phyloP scores from a whole-genome alignment of 768 basidiomycete genomes.

The Leccinum pellstonianum region DNA sequence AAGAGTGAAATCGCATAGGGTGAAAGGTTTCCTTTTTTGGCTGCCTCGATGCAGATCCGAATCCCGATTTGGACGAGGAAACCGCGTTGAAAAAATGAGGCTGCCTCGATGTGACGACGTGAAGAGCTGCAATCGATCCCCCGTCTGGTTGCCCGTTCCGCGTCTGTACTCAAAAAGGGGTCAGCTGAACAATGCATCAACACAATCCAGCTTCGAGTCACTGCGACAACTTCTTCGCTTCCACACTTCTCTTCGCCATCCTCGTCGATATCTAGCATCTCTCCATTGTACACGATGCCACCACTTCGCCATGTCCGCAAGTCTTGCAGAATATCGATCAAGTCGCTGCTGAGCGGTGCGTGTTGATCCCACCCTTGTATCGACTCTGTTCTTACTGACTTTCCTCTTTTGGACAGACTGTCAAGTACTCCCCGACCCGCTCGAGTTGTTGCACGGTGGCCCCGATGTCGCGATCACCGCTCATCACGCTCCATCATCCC shows the following conservation, averaged over 20 bases:
- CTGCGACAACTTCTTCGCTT: background rate
- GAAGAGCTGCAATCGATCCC: constrained; percentile 27
- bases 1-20: background rate
- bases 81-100: constrained; percentile 34
- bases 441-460: constrained; percentile 23
- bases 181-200: constrained; percentile 5
- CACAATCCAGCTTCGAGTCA: background rate
- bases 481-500: background rate
- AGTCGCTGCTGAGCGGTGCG: constrained; percentile 36
- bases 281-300: constrained; percentile 26
- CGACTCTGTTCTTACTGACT: constrained; percentile 30
- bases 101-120: constrained; percentile 41
- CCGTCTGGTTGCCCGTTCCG: constrained; percentile 19
- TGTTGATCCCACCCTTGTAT: constrained; percentile 21
- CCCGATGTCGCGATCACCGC: constrained; percentile 12
- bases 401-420: constrained; percentile 36
- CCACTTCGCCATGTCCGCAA: constrained; percentile 36
- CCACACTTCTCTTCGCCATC: background rate
- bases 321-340: constrained; percentile 46
- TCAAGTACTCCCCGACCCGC: constrained; percentile 20
- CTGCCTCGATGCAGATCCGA: constrained; percentile 29
- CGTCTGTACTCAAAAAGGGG: constrained; percentile 34
- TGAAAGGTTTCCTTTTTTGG: constrained; percentile 16
- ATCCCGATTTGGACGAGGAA: constrained; percentile 26
- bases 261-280: background rate